Evolutionary conservation across 2,329 filamentous ascomycete genomes (phyloP).

Genomic region (Juglanconis sp.): DNA sequence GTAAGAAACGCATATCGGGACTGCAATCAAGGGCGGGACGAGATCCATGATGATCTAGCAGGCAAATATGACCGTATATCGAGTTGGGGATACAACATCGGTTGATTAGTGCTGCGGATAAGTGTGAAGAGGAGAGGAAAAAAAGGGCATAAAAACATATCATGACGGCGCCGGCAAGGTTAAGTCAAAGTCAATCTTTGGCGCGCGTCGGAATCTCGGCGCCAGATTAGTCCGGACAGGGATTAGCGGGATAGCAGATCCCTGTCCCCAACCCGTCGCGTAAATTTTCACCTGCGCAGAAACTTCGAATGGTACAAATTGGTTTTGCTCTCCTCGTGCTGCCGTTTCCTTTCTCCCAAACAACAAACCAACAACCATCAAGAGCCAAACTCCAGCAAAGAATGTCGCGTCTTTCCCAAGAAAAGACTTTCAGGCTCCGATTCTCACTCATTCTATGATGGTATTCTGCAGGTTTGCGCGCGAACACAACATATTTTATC

Average conservation of each 20-base stretch:
- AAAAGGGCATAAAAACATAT: constrained; percentile 19
- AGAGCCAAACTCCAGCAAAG: neutral
- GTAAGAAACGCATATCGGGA: constrained; percentile 1
- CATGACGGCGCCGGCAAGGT: neutral
- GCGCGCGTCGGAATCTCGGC: neutral
- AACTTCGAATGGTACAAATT: neutral
- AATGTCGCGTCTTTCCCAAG: neutral
- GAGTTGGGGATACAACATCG: constrained; percentile 49
- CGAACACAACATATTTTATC: too few species aligned
- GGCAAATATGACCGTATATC: constrained; percentile 57
- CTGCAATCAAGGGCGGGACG: constrained; percentile 18
- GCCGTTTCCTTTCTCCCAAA: neutral
- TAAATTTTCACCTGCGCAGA: constrained; percentile 6
- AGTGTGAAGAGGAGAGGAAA: constrained; percentile 37
- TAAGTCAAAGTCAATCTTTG: neutral
- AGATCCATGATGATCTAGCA: constrained; percentile 47
- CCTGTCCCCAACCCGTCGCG: neutral
- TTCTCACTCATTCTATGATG: too few species aligned
- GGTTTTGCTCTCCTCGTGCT: constrained; percentile 6
- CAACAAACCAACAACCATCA: neutral
- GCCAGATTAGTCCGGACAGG: neutral
- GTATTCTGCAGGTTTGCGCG: too few species aligned
- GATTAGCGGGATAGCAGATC: neutral
- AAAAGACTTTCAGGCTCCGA: too few species aligned
- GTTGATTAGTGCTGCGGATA: constrained; percentile 61